Evolutionary conservation across 495 filamentous ascomycete genomes (phyloP), one percentile per base, ranked within the genome.

Genomic region (Pyrenopolyporus hunteri): DNA sequence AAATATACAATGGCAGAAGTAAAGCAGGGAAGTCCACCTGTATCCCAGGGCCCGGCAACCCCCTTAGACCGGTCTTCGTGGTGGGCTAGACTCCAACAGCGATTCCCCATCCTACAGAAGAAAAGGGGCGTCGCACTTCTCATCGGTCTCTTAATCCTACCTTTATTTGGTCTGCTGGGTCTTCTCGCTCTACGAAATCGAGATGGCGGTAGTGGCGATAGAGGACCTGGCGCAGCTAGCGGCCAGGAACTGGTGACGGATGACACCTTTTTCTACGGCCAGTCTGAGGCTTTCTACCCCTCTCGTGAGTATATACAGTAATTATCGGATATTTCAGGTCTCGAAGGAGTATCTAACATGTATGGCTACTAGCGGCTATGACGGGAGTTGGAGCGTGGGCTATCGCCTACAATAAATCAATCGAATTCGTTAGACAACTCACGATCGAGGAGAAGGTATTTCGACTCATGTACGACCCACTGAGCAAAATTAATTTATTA

Each of bases 381-480:
- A 70, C 68, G 0, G 74, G 75, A 0, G 76, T 83, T 7, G 60
- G 77, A 44, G 64, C 71, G 16, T 96, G 92, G 92, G 77, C 82
- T 22, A 85, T 87, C 10, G 89, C 91, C 2, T 92, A 95, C 69
- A 72, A 73, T 28, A 88, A 91, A 68, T 92, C 92, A 1, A 82
- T 83, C 54, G 80, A 76, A 0, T 93, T 96, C 57, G 92, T 97
- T 11, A 85, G 83, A 4, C 85, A 91, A 72, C 78, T 97, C 69
- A 96, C 92, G 0, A 75, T 96, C 57, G 74, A 88, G 9, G 92
- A 97, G 78, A 97, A 96, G 80, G 89, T 96, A 81, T 71, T 23
- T 25, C 1, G 2, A 10, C 43, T 5, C 7, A 25, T 6, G 1
- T 22, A 1, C 5, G 29, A 11, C 17, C 6, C 67, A 40, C 28